Evolutionary conservation across 208 protist genomes (phyloP).

Genomic region (Crithidia fasciculata): DNA sequence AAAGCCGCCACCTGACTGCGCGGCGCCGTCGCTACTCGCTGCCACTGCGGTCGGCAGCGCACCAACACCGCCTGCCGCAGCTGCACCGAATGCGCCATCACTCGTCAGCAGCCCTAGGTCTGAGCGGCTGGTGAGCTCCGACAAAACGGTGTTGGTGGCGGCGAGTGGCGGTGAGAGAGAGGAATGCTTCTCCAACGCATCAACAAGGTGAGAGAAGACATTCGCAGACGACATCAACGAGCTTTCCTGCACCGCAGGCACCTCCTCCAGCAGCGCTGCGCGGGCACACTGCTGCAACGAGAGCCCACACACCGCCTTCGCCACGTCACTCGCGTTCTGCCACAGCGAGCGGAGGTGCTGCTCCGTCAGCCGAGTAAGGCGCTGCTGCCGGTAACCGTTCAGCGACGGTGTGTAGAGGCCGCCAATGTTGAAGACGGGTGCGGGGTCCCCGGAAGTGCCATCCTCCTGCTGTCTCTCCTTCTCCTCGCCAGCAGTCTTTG

Average conservation of each 20-base stretch:
- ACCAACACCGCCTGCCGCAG: too few relatives aligned
- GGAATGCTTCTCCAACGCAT: background rate
- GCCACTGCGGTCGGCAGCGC: too few relatives aligned
- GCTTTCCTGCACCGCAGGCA: background rate
- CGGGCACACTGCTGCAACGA: conserved; percentile 14
- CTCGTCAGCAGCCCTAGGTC: too few relatives aligned
- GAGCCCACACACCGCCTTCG: conserved; percentile 15
- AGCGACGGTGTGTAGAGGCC: conserved; percentile 33
- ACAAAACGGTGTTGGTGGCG: too few relatives aligned
- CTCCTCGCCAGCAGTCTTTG: background rate
- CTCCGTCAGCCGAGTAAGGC: conserved; percentile 30
- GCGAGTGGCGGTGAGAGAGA: background rate
- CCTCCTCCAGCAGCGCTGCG: conserved; percentile 9
- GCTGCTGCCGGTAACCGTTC: conserved; percentile 35
- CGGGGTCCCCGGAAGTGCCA: background rate
- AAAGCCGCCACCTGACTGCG: background rate
- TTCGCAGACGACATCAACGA: background rate
- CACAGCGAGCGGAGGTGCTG: conserved; percentile 32
- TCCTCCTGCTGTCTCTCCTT: background rate
- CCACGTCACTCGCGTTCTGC: conserved; percentile 15
- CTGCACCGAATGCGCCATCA: too few relatives aligned
- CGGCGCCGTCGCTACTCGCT: too few relatives aligned
- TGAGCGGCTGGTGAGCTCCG: too few relatives aligned
- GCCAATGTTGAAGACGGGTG: conserved; percentile 16
- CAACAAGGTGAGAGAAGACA: background rate